A percentile compares a stretch with the other conserved stretches of the same genome.
phyloP scores from a whole-genome alignment of 108 stramenopile species.

The Pseudonitzschia delicatissima region DNA sequence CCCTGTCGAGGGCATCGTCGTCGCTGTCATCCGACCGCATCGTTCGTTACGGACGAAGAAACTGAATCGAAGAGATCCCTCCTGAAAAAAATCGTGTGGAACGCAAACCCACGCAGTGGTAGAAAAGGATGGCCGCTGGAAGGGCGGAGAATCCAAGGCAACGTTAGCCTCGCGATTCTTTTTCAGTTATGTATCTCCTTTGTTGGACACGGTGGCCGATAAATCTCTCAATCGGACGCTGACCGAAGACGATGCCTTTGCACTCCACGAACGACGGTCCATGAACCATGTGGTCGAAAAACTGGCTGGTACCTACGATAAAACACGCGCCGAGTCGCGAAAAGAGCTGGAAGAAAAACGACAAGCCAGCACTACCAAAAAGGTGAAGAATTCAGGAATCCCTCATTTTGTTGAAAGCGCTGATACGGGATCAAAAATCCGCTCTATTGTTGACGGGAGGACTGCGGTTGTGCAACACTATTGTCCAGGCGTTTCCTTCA shows the following conservation, averaged over 20 bases:
- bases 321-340: conserved; percentile 19
- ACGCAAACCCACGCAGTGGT: conserved; percentile 16
- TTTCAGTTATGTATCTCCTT: conserved; percentile 51
- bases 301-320: conserved; percentile 21
- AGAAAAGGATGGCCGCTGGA: conserved; percentile 35
- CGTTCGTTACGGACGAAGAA: background rate
- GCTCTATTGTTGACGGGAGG: conserved; percentile 51
- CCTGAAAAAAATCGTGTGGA: conserved; percentile 16
- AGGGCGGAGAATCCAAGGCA: conserved; percentile 46
- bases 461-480: conserved; percentile 64
- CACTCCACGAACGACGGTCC: conserved; percentile 13
- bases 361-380: background rate
- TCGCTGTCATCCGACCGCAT: background rate
- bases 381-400: conserved; percentile 39
- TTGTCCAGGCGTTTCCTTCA: conserved; percentile 71
- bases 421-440: conserved; percentile 45
- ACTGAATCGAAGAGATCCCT: conserved; percentile 8
- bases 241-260: conserved; percentile 58
- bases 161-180: conserved; percentile 50
- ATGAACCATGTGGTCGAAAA: conserved; percentile 33
- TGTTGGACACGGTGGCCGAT: conserved; percentile 48
- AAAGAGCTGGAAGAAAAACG: conserved; percentile 18
- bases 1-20: background rate
- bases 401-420: conserved; percentile 46
- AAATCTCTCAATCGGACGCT: conserved; percentile 35